A percentile compares a stretch with the other conserved stretches of the same genome.
These are phyloP conservation scores for Neonectria ditissima DNA, from an alignment of 2,329 filamentous ascomycete species.

Conservation along the genomic window DNA sequence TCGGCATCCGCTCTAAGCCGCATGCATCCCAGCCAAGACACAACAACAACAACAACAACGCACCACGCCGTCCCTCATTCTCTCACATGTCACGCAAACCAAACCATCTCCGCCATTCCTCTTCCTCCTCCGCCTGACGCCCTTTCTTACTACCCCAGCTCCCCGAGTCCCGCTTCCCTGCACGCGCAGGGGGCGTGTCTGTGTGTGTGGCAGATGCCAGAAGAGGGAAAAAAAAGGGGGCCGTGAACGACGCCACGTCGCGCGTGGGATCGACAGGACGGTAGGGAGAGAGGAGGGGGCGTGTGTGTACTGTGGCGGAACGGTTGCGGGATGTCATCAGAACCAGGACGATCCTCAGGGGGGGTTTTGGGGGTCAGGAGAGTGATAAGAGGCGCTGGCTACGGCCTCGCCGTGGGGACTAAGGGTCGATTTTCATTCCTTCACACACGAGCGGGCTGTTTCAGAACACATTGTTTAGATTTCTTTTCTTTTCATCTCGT, in stretches of 20 bases:
- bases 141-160: neutral
- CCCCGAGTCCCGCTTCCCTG: constrained; percentile 14
- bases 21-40: too few species aligned
- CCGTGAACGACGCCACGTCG: constrained; percentile 20
- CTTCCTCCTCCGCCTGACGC: too few species aligned
- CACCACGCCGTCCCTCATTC: too few species aligned
- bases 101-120: constrained; percentile 1
- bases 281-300: neutral
- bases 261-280: neutral
- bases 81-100: neutral
- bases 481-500: constrained; percentile 1
- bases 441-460: neutral
- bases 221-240: too few species aligned
- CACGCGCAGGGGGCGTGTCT: neutral
- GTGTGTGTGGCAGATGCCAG: neutral
- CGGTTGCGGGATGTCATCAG: neutral
- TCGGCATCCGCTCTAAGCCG: too few species aligned
- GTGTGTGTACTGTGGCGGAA: neutral
- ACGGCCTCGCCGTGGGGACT: neutral
- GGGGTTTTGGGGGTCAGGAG: neutral
- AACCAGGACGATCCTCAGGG: neutral
- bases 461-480: constrained; percentile 10
- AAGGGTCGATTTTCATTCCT: neutral
- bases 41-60: too few species aligned
- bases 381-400: neutral